Conservation (phyloP, 441 rosid species). For the Syzygium malaccense region DNA sequence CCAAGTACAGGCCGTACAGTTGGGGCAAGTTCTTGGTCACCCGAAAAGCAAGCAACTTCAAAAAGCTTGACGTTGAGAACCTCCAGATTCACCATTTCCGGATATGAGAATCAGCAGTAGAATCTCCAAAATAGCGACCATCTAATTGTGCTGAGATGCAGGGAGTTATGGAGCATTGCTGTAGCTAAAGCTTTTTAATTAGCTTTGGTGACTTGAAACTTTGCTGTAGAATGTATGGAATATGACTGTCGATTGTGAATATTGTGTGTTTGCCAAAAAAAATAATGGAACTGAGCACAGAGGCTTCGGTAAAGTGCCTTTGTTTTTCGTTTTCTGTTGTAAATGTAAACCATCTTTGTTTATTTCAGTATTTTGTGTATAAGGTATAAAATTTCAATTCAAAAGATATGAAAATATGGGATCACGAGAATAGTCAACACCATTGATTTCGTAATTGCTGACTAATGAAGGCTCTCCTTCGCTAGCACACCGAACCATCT, state of each 20-base stretch:
- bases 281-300: neutral
- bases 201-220: neutral
- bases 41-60: conserved; percentile 46
- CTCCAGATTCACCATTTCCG: conserved; percentile 52
- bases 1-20: conserved; percentile 34
- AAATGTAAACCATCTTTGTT: neutral
- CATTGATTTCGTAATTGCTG: neutral
- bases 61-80: conserved; percentile 49
- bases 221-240: neutral
- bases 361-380: neutral
- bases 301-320: neutral
- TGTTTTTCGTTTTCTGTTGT: neutral
- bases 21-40: conserved; percentile 51
- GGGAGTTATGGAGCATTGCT: neutral
- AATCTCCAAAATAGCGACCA: neutral
- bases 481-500: neutral
- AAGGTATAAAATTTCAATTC: neutral
- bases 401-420: neutral
- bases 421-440: neutral
- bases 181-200: neutral
- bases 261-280: neutral
- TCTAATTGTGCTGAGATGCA: neutral
- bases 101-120: neutral
- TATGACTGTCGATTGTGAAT: neutral
- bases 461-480: neutral